Base-by-base conservation (phyloP, 345 rosid genomes). In the Populus deltoides region DNA sequence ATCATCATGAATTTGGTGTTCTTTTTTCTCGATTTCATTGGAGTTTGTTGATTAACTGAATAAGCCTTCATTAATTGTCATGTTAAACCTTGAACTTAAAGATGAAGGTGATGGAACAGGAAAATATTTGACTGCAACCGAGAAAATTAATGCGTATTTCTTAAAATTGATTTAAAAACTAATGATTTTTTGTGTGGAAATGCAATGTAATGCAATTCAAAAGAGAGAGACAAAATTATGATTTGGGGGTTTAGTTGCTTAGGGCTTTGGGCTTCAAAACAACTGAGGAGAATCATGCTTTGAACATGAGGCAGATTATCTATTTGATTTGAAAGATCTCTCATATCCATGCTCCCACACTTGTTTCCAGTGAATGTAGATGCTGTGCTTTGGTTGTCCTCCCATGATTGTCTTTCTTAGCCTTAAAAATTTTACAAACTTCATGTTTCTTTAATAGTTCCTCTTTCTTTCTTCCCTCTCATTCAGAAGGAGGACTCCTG, bases 401-500 rank as follows among this genome's bases (percentile, higher is more conserved):
- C 39, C 29, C 47, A 24, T 53, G 43, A 7, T 77, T 69, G 3
- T 31, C 71, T 22, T 77, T 62, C 59, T 70, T 62, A 66, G 27
- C n/a, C 18, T 36, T 65, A 36, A 27, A 47, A 36, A 10, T 78
- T 78, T 65, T 18, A 45, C 15, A 5, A 25, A 27, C 53, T 45
- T 25, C 29, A 20, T 8, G 43, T n/a, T 33, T 71, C 71, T 72
- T 55, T 35, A 57, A 53, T 73, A 57, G 75, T 63, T 57, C 27
- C 71, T 67, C 17, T 35, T 10, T 80, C 35, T 41, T 15, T 80
- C 72, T 47, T 74, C 70, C 84, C 66, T 73, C 51, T 70, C 63
- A 57, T 39, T 27, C 38, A 90, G 94, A 92, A 90, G 86, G 97
- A 86, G 75, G 80, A 81, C 79, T 86, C 90, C 25, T 97, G 99